Conservation (phyloP, 805 yeast genomes). For the Myxozyma geophila region DNA sequence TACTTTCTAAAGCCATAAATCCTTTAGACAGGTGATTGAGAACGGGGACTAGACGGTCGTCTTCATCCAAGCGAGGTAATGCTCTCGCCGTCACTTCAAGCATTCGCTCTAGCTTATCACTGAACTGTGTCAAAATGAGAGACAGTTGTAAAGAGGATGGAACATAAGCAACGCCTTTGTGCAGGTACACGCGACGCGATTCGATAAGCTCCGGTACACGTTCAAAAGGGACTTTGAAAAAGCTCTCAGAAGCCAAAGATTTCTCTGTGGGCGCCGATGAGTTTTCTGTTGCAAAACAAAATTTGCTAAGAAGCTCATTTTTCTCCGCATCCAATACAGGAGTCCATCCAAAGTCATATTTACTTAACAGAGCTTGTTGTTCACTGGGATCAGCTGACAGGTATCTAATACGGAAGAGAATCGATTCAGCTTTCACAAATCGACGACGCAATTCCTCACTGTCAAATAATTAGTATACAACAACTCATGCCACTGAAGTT, state of each 20-base stretch:
- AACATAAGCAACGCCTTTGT: constrained; percentile 77
- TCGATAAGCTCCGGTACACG: constrained; percentile 78
- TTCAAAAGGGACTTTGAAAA: constrained; percentile 86
- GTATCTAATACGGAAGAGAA: constrained; percentile 75
- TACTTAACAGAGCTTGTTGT: constrained; percentile 61
- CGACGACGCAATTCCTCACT: constrained; percentile 75
- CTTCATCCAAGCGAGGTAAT: constrained; percentile 86
- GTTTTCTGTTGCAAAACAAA: constrained; percentile 58
- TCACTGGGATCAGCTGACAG: constrained; percentile 65
- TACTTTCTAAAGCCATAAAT: constrained; percentile 57
- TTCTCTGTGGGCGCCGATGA: constrained; percentile 42
- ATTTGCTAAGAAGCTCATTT: constrained; percentile 50
- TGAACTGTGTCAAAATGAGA: constrained; percentile 70
- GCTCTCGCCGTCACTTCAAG: constrained; percentile 73
- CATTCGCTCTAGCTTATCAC: constrained; percentile 54
- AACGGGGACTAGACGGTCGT: constrained; percentile 84
- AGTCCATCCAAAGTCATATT: constrained; percentile 72
- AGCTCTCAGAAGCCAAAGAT: constrained; percentile 56
- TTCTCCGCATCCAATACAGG: constrained; percentile 69
- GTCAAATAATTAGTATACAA: constrained; percentile 31
- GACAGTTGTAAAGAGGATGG: constrained; percentile 81
- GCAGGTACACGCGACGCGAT: constrained; percentile 68
- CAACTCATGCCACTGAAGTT: not conserved
- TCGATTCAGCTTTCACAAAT: constrained; percentile 76
- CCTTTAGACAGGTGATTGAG: constrained; percentile 77